These are phyloP conservation scores for Aspergillus haitiensis DNA, from an alignment of 495 filamentous ascomycete species.

Conservation along the genomic window DNA sequence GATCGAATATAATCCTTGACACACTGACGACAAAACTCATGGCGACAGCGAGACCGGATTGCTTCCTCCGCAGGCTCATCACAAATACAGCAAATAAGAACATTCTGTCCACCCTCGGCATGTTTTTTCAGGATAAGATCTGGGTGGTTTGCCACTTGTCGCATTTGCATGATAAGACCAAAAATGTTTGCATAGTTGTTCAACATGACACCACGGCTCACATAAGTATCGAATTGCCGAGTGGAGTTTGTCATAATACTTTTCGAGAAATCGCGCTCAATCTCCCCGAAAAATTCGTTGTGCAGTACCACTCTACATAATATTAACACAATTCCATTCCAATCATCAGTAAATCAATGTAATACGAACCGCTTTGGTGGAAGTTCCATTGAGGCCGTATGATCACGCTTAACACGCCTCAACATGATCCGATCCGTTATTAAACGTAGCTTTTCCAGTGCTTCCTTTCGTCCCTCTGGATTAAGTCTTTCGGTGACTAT, in stretches of 20 bases:
- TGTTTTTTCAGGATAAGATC: constrained; percentile 90
- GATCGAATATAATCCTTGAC: constrained; percentile 80
- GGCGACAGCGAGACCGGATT: constrained; percentile 85
- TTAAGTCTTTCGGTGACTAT: constrained; percentile 54
- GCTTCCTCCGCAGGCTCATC: constrained; percentile 95
- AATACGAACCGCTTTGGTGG: constrained; percentile 73
- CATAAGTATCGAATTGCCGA: constrained; percentile 91
- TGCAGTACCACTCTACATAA: constrained; percentile 65
- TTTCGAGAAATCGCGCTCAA: constrained; percentile 90
- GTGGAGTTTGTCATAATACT: constrained; percentile 90
- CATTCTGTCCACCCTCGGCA: constrained; percentile 79
- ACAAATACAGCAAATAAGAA: constrained; percentile 88
- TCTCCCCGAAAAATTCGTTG: constrained; percentile 92
- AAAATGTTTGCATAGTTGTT: constrained; percentile 90
- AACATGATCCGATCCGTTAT: constrained; percentile 92
- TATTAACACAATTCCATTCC: constrained; percentile 1
- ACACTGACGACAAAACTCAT: constrained; percentile 93
- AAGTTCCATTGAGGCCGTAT: constrained; percentile 90
- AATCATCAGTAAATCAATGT: no score
- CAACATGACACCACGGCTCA: constrained; percentile 87
- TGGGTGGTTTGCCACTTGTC: constrained; percentile 92
- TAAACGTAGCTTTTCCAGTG: constrained; percentile 76
- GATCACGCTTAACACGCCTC: constrained; percentile 85
- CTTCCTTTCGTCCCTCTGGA: constrained; percentile 56
- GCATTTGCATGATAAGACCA: constrained; percentile 95